Evolutionary conservation across 2,329 filamentous ascomycete species (phyloP).

Genomic region (Fusarium heterosporum): DNA sequence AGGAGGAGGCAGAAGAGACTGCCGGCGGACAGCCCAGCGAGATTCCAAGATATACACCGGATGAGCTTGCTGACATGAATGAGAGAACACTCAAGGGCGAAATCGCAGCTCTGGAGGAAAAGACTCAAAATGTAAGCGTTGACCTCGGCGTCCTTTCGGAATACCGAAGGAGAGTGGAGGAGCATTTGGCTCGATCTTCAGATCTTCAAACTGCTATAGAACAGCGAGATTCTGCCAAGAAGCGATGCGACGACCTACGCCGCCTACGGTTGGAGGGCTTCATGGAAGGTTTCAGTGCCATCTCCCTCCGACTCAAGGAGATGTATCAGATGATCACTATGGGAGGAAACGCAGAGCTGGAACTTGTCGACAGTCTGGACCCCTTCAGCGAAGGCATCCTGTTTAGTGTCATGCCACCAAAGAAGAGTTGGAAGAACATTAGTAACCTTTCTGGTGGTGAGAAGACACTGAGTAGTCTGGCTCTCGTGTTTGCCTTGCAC

Average conservation of each 20-base stretch:
- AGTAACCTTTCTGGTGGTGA: constrained; percentile 95
- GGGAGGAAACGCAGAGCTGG: constrained; percentile 97
- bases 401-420: constrained; percentile 98
- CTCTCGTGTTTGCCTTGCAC: constrained; percentile 96
- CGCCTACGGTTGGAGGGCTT: constrained; percentile 93
- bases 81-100: constrained; percentile 71
- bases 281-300: constrained; percentile 96
- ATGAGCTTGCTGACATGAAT: constrained; percentile 75
- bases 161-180: constrained; percentile 86
- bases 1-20: constrained; percentile 43
- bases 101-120: constrained; percentile 72
- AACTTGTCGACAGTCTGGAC: constrained; percentile 94
- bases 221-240: constrained; percentile 87
- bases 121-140: constrained; percentile 85
- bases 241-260: constrained; percentile 90
- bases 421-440: constrained; percentile 99
- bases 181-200: constrained; percentile 82
- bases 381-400: constrained; percentile 97
- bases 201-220: constrained; percentile 84
- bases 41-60: constrained; percentile 81
- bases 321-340: constrained; percentile 99
- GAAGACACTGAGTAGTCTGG: constrained; percentile 93
- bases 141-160: constrained; percentile 90
- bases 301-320: constrained; percentile 94
- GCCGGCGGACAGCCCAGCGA: constrained; percentile 60